Conservation (phyloP, 306 rosid species). For the Vicia faba region DNA sequence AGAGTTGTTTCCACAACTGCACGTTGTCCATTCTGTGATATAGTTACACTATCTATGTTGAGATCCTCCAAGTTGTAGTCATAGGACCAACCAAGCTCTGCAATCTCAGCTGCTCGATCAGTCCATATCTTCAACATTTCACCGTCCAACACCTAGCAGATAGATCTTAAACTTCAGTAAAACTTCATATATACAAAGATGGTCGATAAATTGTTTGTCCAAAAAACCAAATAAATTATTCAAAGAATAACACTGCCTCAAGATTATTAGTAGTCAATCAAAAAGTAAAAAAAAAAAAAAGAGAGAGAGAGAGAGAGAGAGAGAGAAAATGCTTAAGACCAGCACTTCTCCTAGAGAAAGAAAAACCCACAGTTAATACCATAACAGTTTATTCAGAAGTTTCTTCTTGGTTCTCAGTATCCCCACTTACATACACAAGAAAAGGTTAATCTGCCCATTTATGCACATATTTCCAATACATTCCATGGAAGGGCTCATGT, state of each 20-base stretch:
- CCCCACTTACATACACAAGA: slow-evolving; percentile 11
- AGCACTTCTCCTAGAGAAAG: slow-evolving; percentile 4
- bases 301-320: not conserved
- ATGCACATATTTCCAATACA: not conserved
- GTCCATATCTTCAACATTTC: slow-evolving; percentile 96
- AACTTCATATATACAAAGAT: slow-evolving; percentile 23
- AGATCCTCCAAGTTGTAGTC: slow-evolving; percentile 68
- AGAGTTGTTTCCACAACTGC: slow-evolving; percentile 96
- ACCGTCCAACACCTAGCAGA: slow-evolving; percentile 80
- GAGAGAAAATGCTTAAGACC: not conserved
- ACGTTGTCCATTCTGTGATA: slow-evolving; percentile 71
- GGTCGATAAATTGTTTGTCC: not conserved
- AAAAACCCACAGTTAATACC: not conserved
- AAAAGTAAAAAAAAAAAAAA: not conserved
- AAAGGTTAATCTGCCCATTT: not conserved
- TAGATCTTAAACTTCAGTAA: slow-evolving; percentile 35
- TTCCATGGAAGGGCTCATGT: slow-evolving; percentile 6
- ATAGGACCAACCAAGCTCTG: slow-evolving; percentile 85
- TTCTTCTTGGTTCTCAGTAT: slow-evolving; percentile 10
- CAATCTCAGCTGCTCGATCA: slow-evolving; percentile 85
- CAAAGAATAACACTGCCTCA: slow-evolving; percentile 8
- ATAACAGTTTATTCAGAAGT: slow-evolving; percentile 25
- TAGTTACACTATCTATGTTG: slow-evolving; percentile 81
- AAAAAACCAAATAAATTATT: slow-evolving; percentile 4
- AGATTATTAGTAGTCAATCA: slow-evolving; percentile 8